Evolutionary conservation across 208 protist genomes (phyloP), one percentile per base, ranked within the genome.

Genomic region (Polymyxa betae): DNA sequence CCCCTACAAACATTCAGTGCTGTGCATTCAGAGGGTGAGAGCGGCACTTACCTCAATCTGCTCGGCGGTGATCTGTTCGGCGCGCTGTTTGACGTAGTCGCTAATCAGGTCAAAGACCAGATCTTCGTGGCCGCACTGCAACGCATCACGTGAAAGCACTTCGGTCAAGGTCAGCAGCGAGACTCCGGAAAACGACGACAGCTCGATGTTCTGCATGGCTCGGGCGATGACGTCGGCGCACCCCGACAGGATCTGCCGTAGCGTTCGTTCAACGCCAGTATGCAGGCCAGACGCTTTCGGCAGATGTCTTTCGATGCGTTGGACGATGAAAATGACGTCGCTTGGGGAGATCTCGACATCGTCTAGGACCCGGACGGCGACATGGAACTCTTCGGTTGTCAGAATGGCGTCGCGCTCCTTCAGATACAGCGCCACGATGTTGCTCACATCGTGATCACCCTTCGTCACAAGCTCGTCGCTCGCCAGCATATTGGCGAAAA

Each of bases 401-500:
- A 82, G 16, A 12, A 16, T 35, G 16, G 5, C 12, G 5, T 82
- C 72, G 5, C 40, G n/a, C n/a, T 82, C 72, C n/a, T 35, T 5
- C 5, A 82, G 72, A n/a, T 82, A 82, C 16, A 43, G 5, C 35
- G 72, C n/a, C 16, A 82, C 72, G 72, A 82, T 82, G n/a, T 82
- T 82, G 72, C 72, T 82, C 16, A 82, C 72, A 43, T 82, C 72
- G n/a, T 45, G 5, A 5, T 5, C 35, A 5, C 35, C 72, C 72
- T 82, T 82, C 5, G 40, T 43, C 35, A 82, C 72, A n/a, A 82
- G 72, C 35, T 82, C 72, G 35, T 5, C 35, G 72, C 35, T 82
- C n/a, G 35, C 16, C 72, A 82, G 72, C 72, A 82, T 82, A 43
- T 82, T 82, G 72, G 72, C 5, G 72, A 82, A 82, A 5, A 82